phyloP scores from a whole-genome alignment of 768 basidiomycete species.

The Cystofilobasidium macerans region DNA sequence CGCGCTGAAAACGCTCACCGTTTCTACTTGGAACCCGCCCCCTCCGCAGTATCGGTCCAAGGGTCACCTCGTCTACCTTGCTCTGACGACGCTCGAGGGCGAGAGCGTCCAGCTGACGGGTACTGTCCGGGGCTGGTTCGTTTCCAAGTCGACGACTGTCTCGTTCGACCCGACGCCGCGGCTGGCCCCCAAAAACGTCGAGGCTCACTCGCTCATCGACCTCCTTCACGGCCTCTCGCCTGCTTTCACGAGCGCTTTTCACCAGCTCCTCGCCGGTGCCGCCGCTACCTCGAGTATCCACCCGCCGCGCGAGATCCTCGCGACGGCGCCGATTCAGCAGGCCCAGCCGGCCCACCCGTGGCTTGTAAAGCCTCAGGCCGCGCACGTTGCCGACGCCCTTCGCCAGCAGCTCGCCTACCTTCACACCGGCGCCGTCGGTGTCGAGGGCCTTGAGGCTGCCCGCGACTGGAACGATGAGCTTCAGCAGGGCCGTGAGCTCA shows the following conservation, averaged over 20 bases:
- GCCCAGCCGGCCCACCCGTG: conserved; percentile 40
- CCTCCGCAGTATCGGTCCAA: conserved; percentile 39
- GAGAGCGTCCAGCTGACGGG: conserved; percentile 40
- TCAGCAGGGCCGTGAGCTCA: conserved; percentile 40
- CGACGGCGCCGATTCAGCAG: conserved; percentile 40
- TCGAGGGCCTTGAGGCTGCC: conserved; percentile 39
- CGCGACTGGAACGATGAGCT: conserved; percentile 45
- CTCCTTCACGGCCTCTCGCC: conserved; percentile 41
- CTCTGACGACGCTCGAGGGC: conserved; percentile 40
- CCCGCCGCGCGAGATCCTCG: conserved; percentile 31
- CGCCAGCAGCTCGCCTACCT: conserved; percentile 42
- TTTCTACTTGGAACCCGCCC: conserved; percentile 44
- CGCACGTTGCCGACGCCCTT: conserved; percentile 37
- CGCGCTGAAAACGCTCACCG: conserved; percentile 35
- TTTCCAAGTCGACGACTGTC: conserved; percentile 36
- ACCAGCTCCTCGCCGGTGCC: conserved; percentile 25
- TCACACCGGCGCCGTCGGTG: conserved; percentile 38
- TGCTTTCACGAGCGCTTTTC: conserved; percentile 35
- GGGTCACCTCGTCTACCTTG: conserved; percentile 43
- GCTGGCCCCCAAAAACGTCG: conserved; percentile 28
- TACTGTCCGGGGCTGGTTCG: conserved; percentile 41
- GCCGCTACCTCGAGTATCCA: conserved; percentile 25
- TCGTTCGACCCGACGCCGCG: conserved; percentile 41
- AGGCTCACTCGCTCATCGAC: conserved; percentile 40
- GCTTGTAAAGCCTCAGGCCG: conserved; percentile 33